phyloP scores from a whole-genome alignment of 768 basidiomycete species.

The Imleria badia region DNA sequence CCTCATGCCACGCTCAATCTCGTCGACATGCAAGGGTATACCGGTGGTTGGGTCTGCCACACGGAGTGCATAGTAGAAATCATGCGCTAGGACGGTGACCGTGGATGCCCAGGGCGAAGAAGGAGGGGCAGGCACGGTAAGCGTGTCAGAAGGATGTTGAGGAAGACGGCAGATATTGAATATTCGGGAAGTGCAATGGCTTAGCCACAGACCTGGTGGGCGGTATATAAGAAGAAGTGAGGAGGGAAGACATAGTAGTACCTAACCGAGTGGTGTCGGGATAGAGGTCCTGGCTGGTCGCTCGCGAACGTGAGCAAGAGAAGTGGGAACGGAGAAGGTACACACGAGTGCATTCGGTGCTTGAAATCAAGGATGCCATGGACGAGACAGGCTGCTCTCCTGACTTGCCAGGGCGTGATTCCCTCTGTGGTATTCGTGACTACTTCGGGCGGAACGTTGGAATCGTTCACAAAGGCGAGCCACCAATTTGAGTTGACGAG shows the following conservation, averaged over 20 bases:
- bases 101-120: slow-evolving; percentile 45
- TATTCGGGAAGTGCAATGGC: slow-evolving; percentile 53
- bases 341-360: slow-evolving; percentile 60
- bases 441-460: slow-evolving; percentile 48
- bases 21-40: slow-evolving; percentile 34
- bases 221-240: not conserved
- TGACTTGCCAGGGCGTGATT: slow-evolving; percentile 80
- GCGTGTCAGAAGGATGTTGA: slow-evolving; percentile 57
- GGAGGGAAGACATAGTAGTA: slow-evolving; percentile 18
- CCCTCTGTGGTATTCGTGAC: slow-evolving; percentile 28
- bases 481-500: slow-evolving; percentile 96
- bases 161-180: slow-evolving; percentile 85
- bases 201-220: slow-evolving; percentile 59
- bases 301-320: slow-evolving; percentile 7
- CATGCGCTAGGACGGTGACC: slow-evolving; percentile 68
- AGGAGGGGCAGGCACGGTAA: slow-evolving; percentile 45
- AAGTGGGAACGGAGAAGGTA: slow-evolving; percentile 8
- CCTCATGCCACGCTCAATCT: slow-evolving; percentile 47
- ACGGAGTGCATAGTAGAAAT: slow-evolving; percentile 78
- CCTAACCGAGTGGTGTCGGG: slow-evolving; percentile 75
- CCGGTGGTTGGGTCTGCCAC: slow-evolving; percentile 43
- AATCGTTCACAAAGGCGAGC: slow-evolving; percentile 81
- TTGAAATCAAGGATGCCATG: slow-evolving; percentile 75
- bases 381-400: slow-evolving; percentile 80
- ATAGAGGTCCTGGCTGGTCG: slow-evolving; percentile 60